A percentile compares a stretch with the other conserved stretches of the same genome.
Conservation (phyloP, 495 filamentous ascomycete genomes). For the Tuber magnatum region DNA sequence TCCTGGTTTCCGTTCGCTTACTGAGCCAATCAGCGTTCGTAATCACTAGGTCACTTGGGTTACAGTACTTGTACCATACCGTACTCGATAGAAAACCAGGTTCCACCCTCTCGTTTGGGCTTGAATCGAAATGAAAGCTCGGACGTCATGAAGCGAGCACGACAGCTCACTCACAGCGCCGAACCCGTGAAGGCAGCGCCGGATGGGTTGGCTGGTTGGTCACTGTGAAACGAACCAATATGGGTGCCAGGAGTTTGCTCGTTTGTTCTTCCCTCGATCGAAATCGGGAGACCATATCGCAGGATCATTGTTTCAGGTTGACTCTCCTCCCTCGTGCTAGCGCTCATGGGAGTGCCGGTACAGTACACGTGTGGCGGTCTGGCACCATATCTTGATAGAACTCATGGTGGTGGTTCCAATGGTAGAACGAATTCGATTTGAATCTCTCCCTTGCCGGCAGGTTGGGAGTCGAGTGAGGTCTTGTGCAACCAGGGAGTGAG, state of each 20-base stretch:
- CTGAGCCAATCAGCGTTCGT: conserved; percentile 14
- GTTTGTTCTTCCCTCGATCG: background rate
- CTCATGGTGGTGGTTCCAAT: background rate
- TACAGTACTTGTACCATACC: conserved; percentile 8
- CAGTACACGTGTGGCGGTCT: background rate
- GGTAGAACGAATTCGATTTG: background rate
- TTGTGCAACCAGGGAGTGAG: background rate
- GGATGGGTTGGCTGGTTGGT: background rate
- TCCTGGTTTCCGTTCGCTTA: conserved; percentile 30
- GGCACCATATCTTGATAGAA: background rate
- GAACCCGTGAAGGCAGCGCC: background rate
- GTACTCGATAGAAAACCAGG: conserved; percentile 14
- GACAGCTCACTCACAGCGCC: conserved; percentile 4
- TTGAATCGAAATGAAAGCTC: background rate
- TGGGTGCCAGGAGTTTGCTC: background rate
- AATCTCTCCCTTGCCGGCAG: background rate
- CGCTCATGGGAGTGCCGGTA: background rate
- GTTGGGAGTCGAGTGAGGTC: background rate
- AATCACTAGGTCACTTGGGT: background rate
- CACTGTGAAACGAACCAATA: background rate
- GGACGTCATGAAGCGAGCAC: conserved; percentile 12
- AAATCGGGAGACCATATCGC: background rate
- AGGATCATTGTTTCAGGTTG: background rate
- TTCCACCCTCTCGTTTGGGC: conserved; percentile 23
- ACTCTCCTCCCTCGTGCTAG: background rate